These are phyloP conservation scores for Phytopythium kandeliae DNA, from an alignment of 352 stramenopile genomes.

Conservation along the genomic window DNA sequence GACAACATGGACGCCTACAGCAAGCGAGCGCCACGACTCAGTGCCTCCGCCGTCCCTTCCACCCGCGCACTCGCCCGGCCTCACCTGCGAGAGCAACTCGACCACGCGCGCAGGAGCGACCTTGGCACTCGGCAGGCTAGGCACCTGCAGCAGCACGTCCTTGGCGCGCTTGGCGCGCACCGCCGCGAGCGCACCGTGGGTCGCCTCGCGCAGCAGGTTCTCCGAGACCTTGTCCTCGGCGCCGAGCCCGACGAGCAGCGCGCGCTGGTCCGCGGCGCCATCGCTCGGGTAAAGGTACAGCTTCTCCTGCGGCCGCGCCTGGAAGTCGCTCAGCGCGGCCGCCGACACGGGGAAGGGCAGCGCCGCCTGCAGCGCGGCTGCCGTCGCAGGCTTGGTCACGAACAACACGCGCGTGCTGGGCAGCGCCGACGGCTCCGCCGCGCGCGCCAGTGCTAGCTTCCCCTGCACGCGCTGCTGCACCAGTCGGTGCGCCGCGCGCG, in stretches of 20 bases:
- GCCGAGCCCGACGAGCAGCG: conserved; percentile 74
- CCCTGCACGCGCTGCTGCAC: conserved; percentile 65
- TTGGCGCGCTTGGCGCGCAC: conserved; percentile 47
- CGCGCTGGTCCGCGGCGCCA: conserved; percentile 37
- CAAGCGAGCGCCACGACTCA: neutral
- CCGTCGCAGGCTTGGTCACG: conserved; percentile 16
- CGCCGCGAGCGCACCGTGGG: conserved; percentile 47
- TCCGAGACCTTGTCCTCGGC: conserved; percentile 58
- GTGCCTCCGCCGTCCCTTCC: too few relatives aligned
- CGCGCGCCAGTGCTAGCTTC: conserved; percentile 27
- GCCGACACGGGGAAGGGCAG: conserved; percentile 66
- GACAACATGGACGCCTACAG: conserved; percentile 63
- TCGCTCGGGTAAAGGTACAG: conserved; percentile 64
- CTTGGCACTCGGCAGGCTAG: conserved; percentile 19
- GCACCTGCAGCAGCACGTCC: conserved; percentile 52
- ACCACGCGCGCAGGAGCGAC: conserved; percentile 40
- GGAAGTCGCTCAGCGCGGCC: conserved; percentile 62
- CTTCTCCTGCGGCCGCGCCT: conserved; percentile 56
- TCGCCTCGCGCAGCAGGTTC: conserved; percentile 56
- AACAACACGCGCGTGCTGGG: conserved; percentile 52
- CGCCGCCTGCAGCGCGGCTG: conserved; percentile 20
- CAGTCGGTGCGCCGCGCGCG: conserved; percentile 34
- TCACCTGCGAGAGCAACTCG: conserved; percentile 52
- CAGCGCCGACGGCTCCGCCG: conserved; percentile 6
- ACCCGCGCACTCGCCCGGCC: too few relatives aligned